Base-by-base conservation (phyloP, 495 filamentous ascomycete genomes). In the Tuber borchii region DNA sequence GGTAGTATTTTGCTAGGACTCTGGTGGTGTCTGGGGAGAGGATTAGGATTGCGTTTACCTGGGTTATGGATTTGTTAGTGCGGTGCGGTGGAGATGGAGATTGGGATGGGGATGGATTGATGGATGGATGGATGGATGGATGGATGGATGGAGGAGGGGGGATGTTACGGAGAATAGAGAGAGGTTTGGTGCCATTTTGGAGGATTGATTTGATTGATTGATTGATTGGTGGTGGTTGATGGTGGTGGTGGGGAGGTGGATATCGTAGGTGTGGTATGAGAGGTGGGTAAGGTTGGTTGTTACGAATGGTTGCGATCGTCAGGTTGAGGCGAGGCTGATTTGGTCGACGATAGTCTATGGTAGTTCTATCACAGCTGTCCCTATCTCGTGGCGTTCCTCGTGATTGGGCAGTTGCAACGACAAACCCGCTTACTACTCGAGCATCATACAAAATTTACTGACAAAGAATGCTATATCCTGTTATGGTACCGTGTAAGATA, bases 1-100 rank as follows among this genome's bases (percentile, higher is more conserved):
- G 91, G 88, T 95, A 99, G 89, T 98, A 99, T 86, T 97, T 97
- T 71, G 93, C 88, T 84, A 97, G 93, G 86, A 99, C 92, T 80
- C 95, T 91, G 76, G 91, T 91, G 80, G 91, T 91, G 82, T 97
- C 94, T 77, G 91, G 90, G 80, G 90, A 92, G 85, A 97, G 91
- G 83, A 97, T 89, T 84, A 97, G 89, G 86, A 98, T 91, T 79
- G 94, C 94, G 84, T 94, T 94, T 81, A 97, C 90, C 81, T 81
- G 44, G 31, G 16, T n/a, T n/a, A n/a, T n/a, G 20, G 70, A 22
- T 34, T 68, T 34, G 74, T 42, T 77, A 46, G 31, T 46, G 70
- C 10, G 14, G 45, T 12, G 22, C n/a, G 51, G 51, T 39, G 43
- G 73, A 22, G 69, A 34, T 22, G 56, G 39, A 40, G 34, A 37